A percentile compares a stretch with the other conserved stretches of the same genome.
These are phyloP conservation scores for Rutstroemia sp. DNA, from an alignment of 2,329 filamentous ascomycete genomes.

Conservation along the genomic window DNA sequence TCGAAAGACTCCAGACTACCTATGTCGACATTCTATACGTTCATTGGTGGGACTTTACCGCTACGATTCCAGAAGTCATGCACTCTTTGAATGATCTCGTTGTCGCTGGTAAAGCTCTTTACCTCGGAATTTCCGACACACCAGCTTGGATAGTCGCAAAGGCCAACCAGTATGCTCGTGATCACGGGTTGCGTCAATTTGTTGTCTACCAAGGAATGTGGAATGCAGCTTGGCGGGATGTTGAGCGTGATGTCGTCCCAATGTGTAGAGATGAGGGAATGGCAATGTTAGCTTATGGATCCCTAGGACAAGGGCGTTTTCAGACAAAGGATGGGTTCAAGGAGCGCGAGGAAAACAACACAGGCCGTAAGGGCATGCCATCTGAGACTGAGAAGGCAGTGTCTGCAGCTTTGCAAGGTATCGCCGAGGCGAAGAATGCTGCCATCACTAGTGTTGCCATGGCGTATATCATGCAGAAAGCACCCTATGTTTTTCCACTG, in stretches of 20 bases:
- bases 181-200: constrained; percentile 64
- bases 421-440: constrained; percentile 48
- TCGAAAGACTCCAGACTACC: constrained; percentile 55
- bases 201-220: constrained; percentile 61
- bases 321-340: constrained; percentile 33
- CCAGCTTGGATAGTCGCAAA: constrained; percentile 64
- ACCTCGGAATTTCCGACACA: constrained; percentile 60
- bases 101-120: constrained; percentile 53
- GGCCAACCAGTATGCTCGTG: constrained; percentile 61
- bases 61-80: constrained; percentile 60
- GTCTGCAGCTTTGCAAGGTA: constrained; percentile 39
- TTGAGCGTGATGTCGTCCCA: constrained; percentile 53
- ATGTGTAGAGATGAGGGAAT: constrained; percentile 53
- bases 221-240: constrained; percentile 55
- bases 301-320: constrained; percentile 43
- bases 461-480: constrained; percentile 67
- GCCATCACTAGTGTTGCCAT: constrained; percentile 58
- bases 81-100: constrained; percentile 57
- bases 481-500: constrained; percentile 66
- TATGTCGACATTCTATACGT: constrained; percentile 63
- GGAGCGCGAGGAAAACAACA: constrained; percentile 26
- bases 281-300: constrained; percentile 49
- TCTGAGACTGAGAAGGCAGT: constrained; percentile 44
- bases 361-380: constrained; percentile 29
- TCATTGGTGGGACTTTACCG: constrained; percentile 64